These are phyloP conservation scores for Morella rubra DNA, from an alignment of 306 rosid species.

Conservation along the genomic window DNA sequence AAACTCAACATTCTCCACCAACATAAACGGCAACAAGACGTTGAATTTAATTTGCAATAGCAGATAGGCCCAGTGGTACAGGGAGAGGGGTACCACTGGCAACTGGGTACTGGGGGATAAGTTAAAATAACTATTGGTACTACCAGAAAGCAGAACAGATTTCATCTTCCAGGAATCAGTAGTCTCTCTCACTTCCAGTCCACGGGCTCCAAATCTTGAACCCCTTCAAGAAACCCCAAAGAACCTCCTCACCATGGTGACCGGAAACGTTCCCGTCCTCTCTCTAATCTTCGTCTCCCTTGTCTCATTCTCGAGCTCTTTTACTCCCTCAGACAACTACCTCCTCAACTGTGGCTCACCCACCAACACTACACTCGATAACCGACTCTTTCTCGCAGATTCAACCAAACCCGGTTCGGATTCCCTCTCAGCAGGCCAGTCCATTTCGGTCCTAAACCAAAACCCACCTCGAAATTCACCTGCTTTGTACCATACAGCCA, in stretches of 20 bases:
- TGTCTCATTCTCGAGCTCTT: constrained; percentile 44
- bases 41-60: too few relatives aligned
- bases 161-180: too few relatives aligned
- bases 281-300: constrained; percentile 27
- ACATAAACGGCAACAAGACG: too few relatives aligned
- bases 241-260: constrained; percentile 48
- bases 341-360: constrained; percentile 82
- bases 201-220: constrained; percentile 15
- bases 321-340: constrained; percentile 68
- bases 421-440: constrained; percentile 43
- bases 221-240: constrained; percentile 1
- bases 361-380: constrained; percentile 51
- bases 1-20: too few relatives aligned
- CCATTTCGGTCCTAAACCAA: constrained; percentile 51
- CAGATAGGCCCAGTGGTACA: too few relatives aligned
- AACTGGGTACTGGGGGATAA: too few relatives aligned
- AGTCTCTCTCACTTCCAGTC: not conserved
- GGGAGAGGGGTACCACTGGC: too few relatives aligned
- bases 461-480: constrained; percentile 52
- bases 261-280: constrained; percentile 30
- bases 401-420: constrained; percentile 39
- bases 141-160: too few relatives aligned
- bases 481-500: constrained; percentile 61
- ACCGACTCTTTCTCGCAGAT: constrained; percentile 57
- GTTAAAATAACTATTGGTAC: too few relatives aligned